These are phyloP conservation scores for Didymella pinodella DNA, from an alignment of 2,329 filamentous ascomycete species.

Conservation along the genomic window DNA sequence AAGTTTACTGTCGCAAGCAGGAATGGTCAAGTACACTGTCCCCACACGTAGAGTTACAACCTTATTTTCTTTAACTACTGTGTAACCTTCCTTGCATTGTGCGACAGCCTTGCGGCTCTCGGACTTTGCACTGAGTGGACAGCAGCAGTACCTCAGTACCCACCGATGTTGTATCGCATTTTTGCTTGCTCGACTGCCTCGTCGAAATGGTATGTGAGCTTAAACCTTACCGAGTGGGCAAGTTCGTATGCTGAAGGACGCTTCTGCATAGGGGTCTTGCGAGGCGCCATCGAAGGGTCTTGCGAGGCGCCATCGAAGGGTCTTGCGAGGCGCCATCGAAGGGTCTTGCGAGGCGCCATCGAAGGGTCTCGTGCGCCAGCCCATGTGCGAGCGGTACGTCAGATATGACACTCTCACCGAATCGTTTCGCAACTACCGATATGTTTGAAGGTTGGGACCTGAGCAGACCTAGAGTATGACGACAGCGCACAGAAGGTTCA, in stretches of 20 bases:
- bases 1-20: not conserved
- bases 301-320: not conserved
- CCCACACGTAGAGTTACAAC: constrained; percentile 6
- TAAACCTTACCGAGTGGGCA: not conserved
- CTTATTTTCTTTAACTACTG: not conserved
- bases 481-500: constrained; percentile 1
- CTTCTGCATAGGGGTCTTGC: not conserved
- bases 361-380: not conserved
- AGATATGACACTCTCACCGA: not conserved
- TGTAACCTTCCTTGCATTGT: constrained; percentile 4
- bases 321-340: no score
- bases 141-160: constrained; percentile 4
- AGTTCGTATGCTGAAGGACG: not conserved
- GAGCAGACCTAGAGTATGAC: constrained; percentile 2
- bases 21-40: constrained; percentile 13
- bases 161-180: constrained; percentile 9
- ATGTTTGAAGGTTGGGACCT: constrained; percentile 1
- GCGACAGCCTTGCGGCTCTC: constrained; percentile 8
- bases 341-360: no score
- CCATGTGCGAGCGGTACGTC: not conserved
- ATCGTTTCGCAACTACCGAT: not conserved
- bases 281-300: not conserved
- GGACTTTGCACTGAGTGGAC: constrained; percentile 12
- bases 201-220: constrained; percentile 7
- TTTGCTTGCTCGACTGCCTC: not conserved